phyloP scores from a whole-genome alignment of 768 basidiomycete species.

The Amanita subjunquillea region DNA sequence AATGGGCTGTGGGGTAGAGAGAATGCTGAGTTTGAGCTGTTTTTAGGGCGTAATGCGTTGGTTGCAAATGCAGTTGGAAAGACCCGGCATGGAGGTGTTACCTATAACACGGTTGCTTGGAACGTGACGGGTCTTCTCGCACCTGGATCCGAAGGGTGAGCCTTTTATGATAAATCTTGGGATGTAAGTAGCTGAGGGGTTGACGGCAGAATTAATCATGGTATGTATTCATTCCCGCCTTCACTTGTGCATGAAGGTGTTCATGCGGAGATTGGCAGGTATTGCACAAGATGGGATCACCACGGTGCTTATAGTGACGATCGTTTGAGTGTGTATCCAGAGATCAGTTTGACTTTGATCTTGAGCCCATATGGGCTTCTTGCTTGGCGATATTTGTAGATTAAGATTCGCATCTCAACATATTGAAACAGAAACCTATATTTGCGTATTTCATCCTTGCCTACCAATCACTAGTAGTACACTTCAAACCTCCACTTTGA shows the following conservation, averaged over 20 bases:
- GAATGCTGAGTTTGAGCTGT: not conserved
- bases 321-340: constrained; percentile 10
- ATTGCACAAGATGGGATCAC: constrained; percentile 54
- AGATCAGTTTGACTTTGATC: too few species aligned
- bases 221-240: constrained; percentile 6
- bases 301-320: constrained; percentile 42
- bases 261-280: constrained; percentile 18
- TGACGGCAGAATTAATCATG: constrained; percentile 23
- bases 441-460: too few species aligned
- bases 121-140: constrained; percentile 45
- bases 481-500: too few species aligned
- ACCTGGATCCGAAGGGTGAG: constrained; percentile 35
- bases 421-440: too few species aligned
- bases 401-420: too few species aligned
- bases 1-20: not conserved
- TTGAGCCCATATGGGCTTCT: too few species aligned
- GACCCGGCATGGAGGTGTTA: constrained; percentile 26
- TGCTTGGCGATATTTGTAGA: too few species aligned
- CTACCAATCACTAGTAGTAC: too few species aligned
- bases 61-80: constrained; percentile 17
- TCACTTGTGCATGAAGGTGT: not conserved
- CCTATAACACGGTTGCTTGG: constrained; percentile 33
- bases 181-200: too few species aligned
- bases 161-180: too few species aligned
- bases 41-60: constrained; percentile 19